Evolutionary conservation across 2,329 filamentous ascomycete genomes (phyloP).

Genomic region (Sclerotinia glacialis): DNA sequence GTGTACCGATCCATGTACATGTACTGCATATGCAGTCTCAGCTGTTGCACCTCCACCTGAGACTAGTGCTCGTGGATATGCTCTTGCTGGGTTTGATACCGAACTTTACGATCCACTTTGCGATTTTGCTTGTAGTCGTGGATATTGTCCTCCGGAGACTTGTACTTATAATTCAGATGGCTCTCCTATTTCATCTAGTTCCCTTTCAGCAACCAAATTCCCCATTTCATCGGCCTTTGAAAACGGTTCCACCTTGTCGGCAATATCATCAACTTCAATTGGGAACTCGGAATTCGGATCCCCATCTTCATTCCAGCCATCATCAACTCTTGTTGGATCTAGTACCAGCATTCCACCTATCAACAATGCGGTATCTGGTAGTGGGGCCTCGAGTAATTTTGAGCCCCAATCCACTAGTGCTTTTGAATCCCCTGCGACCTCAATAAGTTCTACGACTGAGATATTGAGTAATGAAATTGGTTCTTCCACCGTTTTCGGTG

Average conservation of each 20-base stretch:
- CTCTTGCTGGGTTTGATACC: background rate
- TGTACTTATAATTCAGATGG: background rate
- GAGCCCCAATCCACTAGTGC: background rate
- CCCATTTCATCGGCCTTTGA: background rate
- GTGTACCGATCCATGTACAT: conserved; percentile 9
- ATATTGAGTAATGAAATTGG: background rate
- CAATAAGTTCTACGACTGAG: background rate
- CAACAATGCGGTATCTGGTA: background rate
- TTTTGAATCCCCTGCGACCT: background rate
- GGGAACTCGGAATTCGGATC: background rate
- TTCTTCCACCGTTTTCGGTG: background rate
- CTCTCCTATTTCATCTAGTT: background rate
- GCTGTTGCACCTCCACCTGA: conserved; percentile 8
- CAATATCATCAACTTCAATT: background rate
- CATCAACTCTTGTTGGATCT: background rate
- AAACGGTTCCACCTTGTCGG: background rate
- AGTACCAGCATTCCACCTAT: background rate
- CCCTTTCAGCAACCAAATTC: background rate
- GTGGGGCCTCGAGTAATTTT: background rate
- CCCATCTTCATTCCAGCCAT: background rate
- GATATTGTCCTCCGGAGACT: conserved; percentile 3
- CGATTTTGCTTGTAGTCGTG: conserved; percentile 3
- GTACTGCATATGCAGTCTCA: conserved; percentile 8
- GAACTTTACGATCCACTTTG: conserved; percentile 4
- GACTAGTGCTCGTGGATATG: conserved; percentile 1